Base-by-base conservation (phyloP, 352 stramenopile species). In the Phytopythium ostracodes region DNA sequence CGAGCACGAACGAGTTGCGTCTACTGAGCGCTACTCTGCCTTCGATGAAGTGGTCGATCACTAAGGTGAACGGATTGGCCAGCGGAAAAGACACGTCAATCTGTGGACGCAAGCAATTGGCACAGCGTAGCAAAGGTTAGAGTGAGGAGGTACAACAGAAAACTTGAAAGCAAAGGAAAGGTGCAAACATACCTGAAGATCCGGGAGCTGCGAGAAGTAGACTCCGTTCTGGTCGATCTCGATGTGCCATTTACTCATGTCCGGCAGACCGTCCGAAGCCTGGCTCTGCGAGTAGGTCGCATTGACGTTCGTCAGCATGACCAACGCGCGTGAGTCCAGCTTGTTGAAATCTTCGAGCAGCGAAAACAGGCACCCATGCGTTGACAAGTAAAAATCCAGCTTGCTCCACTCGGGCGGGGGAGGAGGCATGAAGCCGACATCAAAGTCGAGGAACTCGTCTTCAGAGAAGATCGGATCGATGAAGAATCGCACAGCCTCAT, bases 1-100 rank as follows among this genome's bases (percentile, higher is more conserved):
- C 83, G 24, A 94, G 60, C 33, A 92, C 81, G 50, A 92, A 91
- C 11, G 87, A 91, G 49, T 94, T 91, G 15, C 87, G 72, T 42
- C 84, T 70, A 49, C 72, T 82, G 15, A 89, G 63, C 5, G 62
- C 38, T 6, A 63, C 66, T 0, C 76, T 78, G 14, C 81, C 84
- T 73, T 93, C 73, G 27, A 93, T 79, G 46, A 93, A 81, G 44
- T 96, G 85, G 27, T 94, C 86, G 44, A 94, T 77, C 7, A 94
- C 82, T 51, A 96, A 67, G 59, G 87, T 71, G 68, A 94, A 94
- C 22, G 85, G 68, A 54, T 96, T 96, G 53, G 81, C 81, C 10
- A 96, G 60, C 22, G 87, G 87, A 53, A 94, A 96, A 3, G 83
- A 93, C 6, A 79, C 84, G 63, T 96, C 84, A 53, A 96, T 91